Conservation (phyloP, 257 asterid genomes). For the Salvia hispanica region DNA sequence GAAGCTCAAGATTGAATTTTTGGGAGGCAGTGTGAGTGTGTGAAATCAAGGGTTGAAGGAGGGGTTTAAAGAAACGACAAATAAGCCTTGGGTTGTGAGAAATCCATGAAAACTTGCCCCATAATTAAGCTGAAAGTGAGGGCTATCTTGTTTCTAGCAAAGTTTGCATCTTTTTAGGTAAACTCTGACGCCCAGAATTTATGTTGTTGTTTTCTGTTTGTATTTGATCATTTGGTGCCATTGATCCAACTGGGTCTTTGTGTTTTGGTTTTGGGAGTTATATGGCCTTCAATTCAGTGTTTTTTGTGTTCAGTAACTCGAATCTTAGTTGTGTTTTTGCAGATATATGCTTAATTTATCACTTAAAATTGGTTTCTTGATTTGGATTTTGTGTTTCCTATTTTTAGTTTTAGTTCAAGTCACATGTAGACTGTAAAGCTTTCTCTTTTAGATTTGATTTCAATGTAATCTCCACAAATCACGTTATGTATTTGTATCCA, state of each 20-base stretch:
- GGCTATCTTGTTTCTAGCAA: constrained; percentile 22
- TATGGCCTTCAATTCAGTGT: background rate
- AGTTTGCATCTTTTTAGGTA: constrained; percentile 31
- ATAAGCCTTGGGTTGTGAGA: constrained; percentile 13
- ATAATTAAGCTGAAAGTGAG: constrained; percentile 28
- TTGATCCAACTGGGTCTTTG: constrained; percentile 25
- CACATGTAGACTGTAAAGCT: constrained; percentile 9
- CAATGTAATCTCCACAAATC: constrained; percentile 26
- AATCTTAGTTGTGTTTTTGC: background rate
- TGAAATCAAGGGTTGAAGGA: constrained; percentile 21
- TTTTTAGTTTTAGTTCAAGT: constrained; percentile 17
- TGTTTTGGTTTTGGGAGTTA: constrained; percentile 18
- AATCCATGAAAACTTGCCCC: constrained; percentile 23
- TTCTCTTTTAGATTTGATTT: constrained; percentile 25
- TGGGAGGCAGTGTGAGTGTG: background rate
- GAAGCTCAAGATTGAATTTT: background rate
- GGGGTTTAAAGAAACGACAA: constrained; percentile 25
- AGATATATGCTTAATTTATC: constrained; percentile 9
- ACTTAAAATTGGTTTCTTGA: constrained; percentile 17
- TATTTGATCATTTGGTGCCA: background rate
- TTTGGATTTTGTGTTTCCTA: constrained; percentile 19
- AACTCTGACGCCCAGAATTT: constrained; percentile 2
- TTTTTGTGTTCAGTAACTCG: background rate
- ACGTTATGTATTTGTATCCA: constrained; percentile 19
- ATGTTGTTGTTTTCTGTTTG: background rate